phyloP scores from a whole-genome alignment of 2,329 filamentous ascomycete species.

The Plectosphaerella cucumerina region DNA sequence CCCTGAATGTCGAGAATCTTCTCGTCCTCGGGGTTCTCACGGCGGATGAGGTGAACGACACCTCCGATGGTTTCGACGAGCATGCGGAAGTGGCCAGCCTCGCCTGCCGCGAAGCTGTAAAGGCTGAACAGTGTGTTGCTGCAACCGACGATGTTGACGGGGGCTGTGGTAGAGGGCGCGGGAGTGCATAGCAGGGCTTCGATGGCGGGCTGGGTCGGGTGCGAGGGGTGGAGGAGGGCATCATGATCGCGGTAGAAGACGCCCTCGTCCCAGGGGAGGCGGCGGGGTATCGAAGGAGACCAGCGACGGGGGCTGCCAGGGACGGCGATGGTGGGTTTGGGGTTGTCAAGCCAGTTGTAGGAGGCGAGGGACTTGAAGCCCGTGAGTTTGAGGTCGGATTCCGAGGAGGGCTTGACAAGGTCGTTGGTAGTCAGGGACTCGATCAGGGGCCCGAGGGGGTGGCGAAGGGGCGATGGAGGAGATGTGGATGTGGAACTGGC shows the following conservation, averaged over 20 bases:
- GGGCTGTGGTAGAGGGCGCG: background rate
- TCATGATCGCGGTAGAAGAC: slow-evolving; percentile 52
- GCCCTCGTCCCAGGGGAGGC: slow-evolving; percentile 40
- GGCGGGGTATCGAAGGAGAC: slow-evolving; percentile 32
- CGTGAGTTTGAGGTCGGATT: slow-evolving; percentile 4
- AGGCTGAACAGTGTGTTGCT: slow-evolving; percentile 59
- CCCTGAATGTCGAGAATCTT: slow-evolving; percentile 51
- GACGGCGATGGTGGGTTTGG: slow-evolving; percentile 21
- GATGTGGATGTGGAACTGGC: too few relatives aligned
- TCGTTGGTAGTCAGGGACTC: background rate
- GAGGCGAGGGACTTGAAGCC: slow-evolving; percentile 21
- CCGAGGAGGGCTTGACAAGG: background rate
- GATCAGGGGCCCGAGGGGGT: slow-evolving; percentile 6
- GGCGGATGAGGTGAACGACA: slow-evolving; percentile 59
- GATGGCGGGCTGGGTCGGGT: slow-evolving; percentile 48
- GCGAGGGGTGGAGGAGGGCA: slow-evolving; percentile 41
- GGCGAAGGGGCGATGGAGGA: too few relatives aligned
- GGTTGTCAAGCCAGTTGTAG: slow-evolving; percentile 29
- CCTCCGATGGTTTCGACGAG: slow-evolving; percentile 49
- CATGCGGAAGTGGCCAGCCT: slow-evolving; percentile 51
- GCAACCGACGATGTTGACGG: slow-evolving; percentile 55
- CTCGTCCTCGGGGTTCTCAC: slow-evolving; percentile 56
- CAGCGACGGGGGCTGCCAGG: slow-evolving; percentile 41
- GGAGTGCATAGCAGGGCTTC: slow-evolving; percentile 22
- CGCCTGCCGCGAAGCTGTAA: slow-evolving; percentile 46